Evolutionary conservation across 1,284 basidiomycete genomes (phyloP).

Genomic region (Paramarasmius palmivorus): DNA sequence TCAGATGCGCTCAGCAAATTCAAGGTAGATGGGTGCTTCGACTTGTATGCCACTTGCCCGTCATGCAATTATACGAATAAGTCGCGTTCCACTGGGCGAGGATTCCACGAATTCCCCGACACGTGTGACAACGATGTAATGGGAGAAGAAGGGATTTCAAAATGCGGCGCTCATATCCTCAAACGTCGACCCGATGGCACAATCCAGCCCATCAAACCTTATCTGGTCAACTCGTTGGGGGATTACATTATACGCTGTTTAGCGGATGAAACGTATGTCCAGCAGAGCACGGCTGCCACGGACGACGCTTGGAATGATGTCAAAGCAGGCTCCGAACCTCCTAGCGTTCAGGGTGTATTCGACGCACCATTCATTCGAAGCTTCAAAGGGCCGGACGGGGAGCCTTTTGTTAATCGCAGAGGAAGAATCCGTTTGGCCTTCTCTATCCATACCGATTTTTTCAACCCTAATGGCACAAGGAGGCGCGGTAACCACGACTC

Average conservation of each 20-base stretch:
- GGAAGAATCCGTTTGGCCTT: slow-evolving; percentile 17
- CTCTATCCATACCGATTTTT: slow-evolving; percentile 14
- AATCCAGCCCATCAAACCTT: slow-evolving; percentile 1
- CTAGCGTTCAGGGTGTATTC: slow-evolving; percentile 7
- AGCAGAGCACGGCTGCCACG: background rate
- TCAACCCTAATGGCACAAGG: slow-evolving; percentile 12
- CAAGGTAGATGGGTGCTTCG: slow-evolving; percentile 16
- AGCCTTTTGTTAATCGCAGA: slow-evolving; percentile 22
- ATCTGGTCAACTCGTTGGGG: background rate
- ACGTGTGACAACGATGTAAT: slow-evolving; percentile 11
- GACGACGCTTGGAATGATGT: slow-evolving; percentile 1
- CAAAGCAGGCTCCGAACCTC: background rate
- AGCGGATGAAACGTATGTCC: background rate
- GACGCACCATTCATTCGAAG: slow-evolving; percentile 17
- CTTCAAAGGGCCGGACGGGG: slow-evolving; percentile 19
- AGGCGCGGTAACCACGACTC: slow-evolving; percentile 8
- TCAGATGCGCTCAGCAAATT: slow-evolving; percentile 12
- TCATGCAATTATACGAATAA: slow-evolving; percentile 19
- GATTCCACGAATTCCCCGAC: background rate
- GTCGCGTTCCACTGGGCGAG: background rate
- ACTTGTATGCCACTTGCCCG: slow-evolving; percentile 20
- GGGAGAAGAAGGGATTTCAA: slow-evolving; percentile 5
- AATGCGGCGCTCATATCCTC: background rate
- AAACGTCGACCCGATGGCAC: background rate
- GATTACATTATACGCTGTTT: slow-evolving; percentile 3